Base-by-base conservation (phyloP, 1,139 yeast species). In the Candida labiduridarum region DNA sequence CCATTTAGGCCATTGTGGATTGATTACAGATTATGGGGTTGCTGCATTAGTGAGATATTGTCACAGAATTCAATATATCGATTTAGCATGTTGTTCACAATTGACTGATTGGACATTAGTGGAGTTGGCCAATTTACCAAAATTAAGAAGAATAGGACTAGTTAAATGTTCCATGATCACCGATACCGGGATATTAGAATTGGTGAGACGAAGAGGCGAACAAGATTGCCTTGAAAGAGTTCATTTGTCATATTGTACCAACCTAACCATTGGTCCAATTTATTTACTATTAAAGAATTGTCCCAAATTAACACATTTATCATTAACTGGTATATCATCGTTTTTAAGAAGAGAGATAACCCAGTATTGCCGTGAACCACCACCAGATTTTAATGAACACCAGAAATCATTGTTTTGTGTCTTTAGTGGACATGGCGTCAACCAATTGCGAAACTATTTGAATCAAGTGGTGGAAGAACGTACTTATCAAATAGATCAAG, bases 1-100 rank as follows among this genome's bases (percentile, higher is more conserved):
- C 50, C 99, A 94, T 70, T 79, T 94, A 56, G 98, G 98, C 25
- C 99, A 94, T 71, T 94, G 99, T 72, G 83, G 85, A 47, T 83
- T 87, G 61, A 88, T 94, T 50, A 94, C 98, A 1, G 98, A 94
- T 69, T 82, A 80, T 54, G 97, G 97, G 15, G 95, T 94, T 22
- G 81, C 83, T 18, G 78, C 82, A 11, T 75, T 94, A 55, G 90
- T 90, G 16, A 79, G 88, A 59, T 79, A 82, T 50, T 94, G 99
- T 64, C 89, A 86, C 52, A 77, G 97, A 53, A 83, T 94, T 50
- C 96, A 91, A 61, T 94, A 92, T 66, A 90, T 94, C 56, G 99
- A 94, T 71, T 82, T 94, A 56, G 98, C 98, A 18, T 91, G 97
- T 66, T 94, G 99, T 66, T 79, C 87, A 2, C 96, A 90, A 66